Percentiles rank a stretch among this genome's conserved stretches.
Conservation (phyloP, 2,329 filamentous ascomycete genomes). For the Talaromyces sp. region DNA sequence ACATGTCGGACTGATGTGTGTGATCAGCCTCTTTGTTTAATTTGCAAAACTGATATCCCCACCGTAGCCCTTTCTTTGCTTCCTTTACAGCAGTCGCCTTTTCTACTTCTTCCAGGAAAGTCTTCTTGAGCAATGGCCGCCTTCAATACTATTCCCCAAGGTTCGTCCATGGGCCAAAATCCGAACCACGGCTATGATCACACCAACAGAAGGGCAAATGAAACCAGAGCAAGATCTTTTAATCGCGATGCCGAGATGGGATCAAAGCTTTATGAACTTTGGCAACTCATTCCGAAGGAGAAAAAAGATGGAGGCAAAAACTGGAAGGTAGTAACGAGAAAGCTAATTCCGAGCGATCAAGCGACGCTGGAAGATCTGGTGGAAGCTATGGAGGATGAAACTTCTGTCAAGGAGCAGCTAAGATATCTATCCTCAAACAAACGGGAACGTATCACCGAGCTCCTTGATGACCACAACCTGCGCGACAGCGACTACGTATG, state of each 20-base stretch:
- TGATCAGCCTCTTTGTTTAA: not conserved
- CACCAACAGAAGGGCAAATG: not conserved
- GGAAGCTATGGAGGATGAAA: constrained; percentile 11
- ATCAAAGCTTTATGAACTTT: not conserved
- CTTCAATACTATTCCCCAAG: not conserved
- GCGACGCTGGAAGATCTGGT: constrained; percentile 1
- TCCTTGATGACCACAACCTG: constrained; percentile 33
- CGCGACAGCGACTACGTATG: constrained; percentile 33
- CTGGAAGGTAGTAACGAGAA: not conserved
- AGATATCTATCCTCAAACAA: constrained; percentile 27
- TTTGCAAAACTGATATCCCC: not conserved
- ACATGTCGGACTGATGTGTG: not conserved
- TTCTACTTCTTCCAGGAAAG: not conserved
- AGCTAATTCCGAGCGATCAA: constrained; percentile 10
- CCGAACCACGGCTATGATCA: not conserved
- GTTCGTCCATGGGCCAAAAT: not conserved
- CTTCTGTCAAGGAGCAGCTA: constrained; percentile 29
- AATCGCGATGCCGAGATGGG: not conserved
- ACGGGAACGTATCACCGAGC: constrained; percentile 32
- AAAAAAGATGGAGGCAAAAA: not conserved
- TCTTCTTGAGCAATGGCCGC: not conserved
- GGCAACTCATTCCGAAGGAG: not conserved
- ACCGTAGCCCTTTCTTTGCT: not conserved
- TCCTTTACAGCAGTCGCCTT: not conserved
- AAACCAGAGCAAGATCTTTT: not conserved